A percentile compares a stretch with the other conserved stretches of the same genome.
These are phyloP conservation scores for Talaromyces atroroseus DNA, from an alignment of 2,329 filamentous ascomycete genomes.

Conservation along the genomic window DNA sequence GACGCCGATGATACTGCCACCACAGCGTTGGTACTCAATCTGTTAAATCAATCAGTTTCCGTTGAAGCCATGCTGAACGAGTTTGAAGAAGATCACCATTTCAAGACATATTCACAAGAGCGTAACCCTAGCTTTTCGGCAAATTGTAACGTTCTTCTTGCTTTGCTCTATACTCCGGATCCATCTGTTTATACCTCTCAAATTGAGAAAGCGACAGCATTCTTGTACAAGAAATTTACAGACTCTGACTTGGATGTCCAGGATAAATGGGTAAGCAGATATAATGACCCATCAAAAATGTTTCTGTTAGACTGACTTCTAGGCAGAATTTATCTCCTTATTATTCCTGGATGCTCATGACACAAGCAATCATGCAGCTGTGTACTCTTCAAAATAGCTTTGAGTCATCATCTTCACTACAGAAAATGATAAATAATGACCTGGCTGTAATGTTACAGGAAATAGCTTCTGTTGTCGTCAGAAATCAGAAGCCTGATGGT, in stretches of 20 bases:
- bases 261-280: slow-evolving; percentile 25
- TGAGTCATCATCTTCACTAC: not conserved
- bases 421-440: not conserved
- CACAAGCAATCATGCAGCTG: slow-evolving; percentile 14
- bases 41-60: slow-evolving; percentile 14
- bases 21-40: slow-evolving; percentile 14
- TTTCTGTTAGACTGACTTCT: not conserved
- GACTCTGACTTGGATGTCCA: slow-evolving; percentile 17
- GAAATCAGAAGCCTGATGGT: slow-evolving; percentile 13
- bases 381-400: slow-evolving; percentile 9
- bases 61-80: slow-evolving; percentile 19
- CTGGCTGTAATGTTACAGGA: slow-evolving; percentile 3
- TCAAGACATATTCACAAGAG: slow-evolving; percentile 28
- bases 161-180: slow-evolving; percentile 23
- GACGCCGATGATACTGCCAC: slow-evolving; percentile 28
- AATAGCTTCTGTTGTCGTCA: slow-evolving; percentile 6
- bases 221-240: slow-evolving; percentile 24
- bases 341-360: slow-evolving; percentile 19
- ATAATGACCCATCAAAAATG: not conserved
- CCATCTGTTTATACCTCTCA: slow-evolving; percentile 15
- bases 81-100: slow-evolving; percentile 27
- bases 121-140: slow-evolving; percentile 29
- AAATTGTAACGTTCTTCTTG: slow-evolving; percentile 31
- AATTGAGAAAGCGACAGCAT: slow-evolving; percentile 24
- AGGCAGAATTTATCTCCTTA: slow-evolving; percentile 15